Evolutionary conservation across 345 rosid species (phyloP).

Genomic region (Abelmoschus esculentus): DNA sequence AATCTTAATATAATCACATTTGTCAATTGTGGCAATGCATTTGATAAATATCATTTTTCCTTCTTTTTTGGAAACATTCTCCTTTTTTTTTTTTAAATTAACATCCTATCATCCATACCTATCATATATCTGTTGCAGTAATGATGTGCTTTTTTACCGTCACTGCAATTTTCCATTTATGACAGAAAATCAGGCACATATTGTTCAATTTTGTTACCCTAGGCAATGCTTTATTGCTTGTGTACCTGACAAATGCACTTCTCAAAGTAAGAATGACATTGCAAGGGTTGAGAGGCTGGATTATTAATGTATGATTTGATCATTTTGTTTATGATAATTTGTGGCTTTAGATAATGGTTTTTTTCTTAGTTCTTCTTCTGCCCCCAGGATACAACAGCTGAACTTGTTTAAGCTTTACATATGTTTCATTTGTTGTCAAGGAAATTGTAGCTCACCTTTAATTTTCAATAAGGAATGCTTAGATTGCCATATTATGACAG

Average conservation of each 20-base stretch:
- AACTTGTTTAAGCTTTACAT: background rate
- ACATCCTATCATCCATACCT: too few species aligned
- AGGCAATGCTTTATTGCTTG: background rate
- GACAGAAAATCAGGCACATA: background rate
- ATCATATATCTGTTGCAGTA: too few species aligned
- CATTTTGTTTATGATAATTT: background rate
- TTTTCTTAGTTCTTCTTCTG: background rate
- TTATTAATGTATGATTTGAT: background rate
- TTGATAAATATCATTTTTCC: too few species aligned
- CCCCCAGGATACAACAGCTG: background rate
- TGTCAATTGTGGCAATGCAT: too few species aligned
- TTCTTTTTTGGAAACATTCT: too few species aligned
- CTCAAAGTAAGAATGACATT: background rate
- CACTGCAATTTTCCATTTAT: background rate
- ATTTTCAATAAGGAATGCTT: background rate
- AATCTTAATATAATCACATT: too few species aligned
- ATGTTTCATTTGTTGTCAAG: background rate
- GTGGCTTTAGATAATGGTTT: background rate
- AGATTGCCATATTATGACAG: background rate
- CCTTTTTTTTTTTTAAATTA: too few species aligned
- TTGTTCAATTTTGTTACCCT: background rate
- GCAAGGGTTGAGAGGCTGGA: background rate
- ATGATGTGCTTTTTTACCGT: too few species aligned
- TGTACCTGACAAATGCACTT: background rate
- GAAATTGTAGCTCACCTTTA: background rate